Evolutionary conservation across 2,329 filamentous ascomycete species (phyloP), one percentile per base, ranked within the genome.

Genomic region (Ceratocystis albifundus): DNA sequence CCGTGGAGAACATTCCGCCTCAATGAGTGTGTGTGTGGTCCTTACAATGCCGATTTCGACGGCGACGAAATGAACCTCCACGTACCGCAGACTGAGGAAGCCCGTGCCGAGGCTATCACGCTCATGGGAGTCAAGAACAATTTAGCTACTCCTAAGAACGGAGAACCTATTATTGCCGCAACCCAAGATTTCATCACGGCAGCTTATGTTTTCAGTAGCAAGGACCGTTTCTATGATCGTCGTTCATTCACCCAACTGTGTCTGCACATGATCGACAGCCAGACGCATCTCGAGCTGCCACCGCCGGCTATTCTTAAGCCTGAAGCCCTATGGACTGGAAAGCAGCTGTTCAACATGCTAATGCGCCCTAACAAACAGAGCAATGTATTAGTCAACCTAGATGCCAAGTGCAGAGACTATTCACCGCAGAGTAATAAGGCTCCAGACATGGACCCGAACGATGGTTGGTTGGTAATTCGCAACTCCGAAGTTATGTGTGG

Each of bases 1-100:
- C 94, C 93, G 0, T 96, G 94, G 87, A 86, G 92, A 75, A 99
- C 94, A 0, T 97, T 99, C 74, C 88, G 94, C 65, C 81, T 99
- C 20, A 99, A 99, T 74, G 94, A 99, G 75, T 99, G 94, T 83
- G 94, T 96, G 1, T 99, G 94, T 76, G 92, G 89, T 69, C 94
- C 94, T 2, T 99, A 99, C 80, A 99, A 99, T 71, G 94, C 94
- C 66, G 94, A 99, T 83, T 99, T 99, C 71, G 94, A 99, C 72
- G 94, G 94, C 68, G 94, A 99, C 71, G 94, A 99, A 76, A 99
- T 99, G 94, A 99, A 99, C 72, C 77, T 99, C 61, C 94, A 99
- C 76, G 92, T 99, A 17, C 94, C 94, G 1, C 94, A 99, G 74
- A 97, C 94, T 0, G 94, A 99, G 77, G 94, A 99, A 76, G 93